These are phyloP conservation scores for Neurospora sp. DNA, from an alignment of 495 filamentous ascomycete genomes.

Conservation along the genomic window DNA sequence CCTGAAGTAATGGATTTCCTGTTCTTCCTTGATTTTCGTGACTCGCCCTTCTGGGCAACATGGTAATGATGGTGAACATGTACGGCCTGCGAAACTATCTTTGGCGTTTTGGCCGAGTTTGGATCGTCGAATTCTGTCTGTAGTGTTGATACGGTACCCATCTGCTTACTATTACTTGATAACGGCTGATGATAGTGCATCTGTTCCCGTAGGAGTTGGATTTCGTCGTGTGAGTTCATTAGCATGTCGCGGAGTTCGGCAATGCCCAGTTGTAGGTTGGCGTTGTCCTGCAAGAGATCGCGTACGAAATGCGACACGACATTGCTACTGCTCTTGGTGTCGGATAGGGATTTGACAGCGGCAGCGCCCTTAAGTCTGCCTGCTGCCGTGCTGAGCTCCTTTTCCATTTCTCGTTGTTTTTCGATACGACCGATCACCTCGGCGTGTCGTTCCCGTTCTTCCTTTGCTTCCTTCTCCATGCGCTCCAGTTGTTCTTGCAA, in stretches of 20 bases:
- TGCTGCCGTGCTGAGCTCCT: conserved; percentile 64
- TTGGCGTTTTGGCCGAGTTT: conserved; percentile 14
- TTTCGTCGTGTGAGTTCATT: conserved; percentile 85
- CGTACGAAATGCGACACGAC: conserved; percentile 91
- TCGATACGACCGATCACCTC: conserved; percentile 76
- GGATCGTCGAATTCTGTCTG: conserved; percentile 20
- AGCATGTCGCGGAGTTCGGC: conserved; percentile 87
- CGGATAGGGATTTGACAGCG: conserved; percentile 49
- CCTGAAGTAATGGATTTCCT: conserved; percentile 50
- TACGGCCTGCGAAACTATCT: conserved; percentile 54
- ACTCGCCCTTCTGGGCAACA: conserved; percentile 50
- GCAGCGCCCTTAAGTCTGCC: conserved; percentile 71
- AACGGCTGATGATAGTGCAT: conserved; percentile 69
- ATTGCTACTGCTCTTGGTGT: conserved; percentile 34
- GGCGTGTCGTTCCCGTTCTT: conserved; percentile 73
- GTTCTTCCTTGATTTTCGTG: conserved; percentile 60
- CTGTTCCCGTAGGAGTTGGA: conserved; percentile 76
- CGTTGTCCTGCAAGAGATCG: conserved; percentile 91
- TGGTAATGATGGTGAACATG: conserved; percentile 94
- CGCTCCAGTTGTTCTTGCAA: conserved; percentile 80
- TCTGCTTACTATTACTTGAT: conserved; percentile 18
- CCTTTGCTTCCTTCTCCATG: conserved; percentile 74
- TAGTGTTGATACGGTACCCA: conserved; percentile 42
- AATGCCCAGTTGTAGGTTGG: conserved; percentile 80
- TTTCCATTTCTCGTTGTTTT: conserved; percentile 62